These are phyloP conservation scores for Alternaria gansuensis DNA, from an alignment of 2,329 filamentous ascomycete genomes.

Conservation along the genomic window DNA sequence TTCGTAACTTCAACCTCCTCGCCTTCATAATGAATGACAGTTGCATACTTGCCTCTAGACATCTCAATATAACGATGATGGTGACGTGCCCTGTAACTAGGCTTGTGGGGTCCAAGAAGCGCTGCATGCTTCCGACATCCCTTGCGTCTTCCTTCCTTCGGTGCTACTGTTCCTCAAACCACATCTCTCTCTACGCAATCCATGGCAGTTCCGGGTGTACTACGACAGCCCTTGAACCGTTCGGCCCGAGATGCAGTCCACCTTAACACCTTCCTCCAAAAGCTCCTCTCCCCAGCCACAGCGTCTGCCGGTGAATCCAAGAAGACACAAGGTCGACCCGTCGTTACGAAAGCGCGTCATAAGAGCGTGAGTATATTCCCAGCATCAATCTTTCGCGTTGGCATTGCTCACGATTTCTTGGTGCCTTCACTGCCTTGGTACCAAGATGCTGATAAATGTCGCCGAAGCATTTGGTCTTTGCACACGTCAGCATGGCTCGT, in stretches of 20 bases:
- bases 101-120: slow-evolving; percentile 13
- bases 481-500: slow-evolving; percentile 6
- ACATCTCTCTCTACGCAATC: slow-evolving; percentile 13
- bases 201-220: slow-evolving; percentile 14
- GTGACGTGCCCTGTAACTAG: slow-evolving; percentile 9
- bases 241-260: slow-evolving; percentile 26
- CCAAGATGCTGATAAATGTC: not conserved
- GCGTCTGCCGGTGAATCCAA: slow-evolving; percentile 36
- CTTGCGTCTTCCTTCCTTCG: slow-evolving; percentile 14
- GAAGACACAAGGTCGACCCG: slow-evolving; percentile 37
- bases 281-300: slow-evolving; percentile 25
- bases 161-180: slow-evolving; percentile 12
- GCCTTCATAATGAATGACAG: not conserved
- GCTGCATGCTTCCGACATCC: slow-evolving; percentile 11
- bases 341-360: slow-evolving; percentile 36
- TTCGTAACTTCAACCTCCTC: not conserved
- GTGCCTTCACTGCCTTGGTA: not conserved
- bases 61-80: slow-evolving; percentile 1
- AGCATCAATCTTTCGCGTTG: not conserved
- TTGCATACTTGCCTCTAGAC: not conserved
- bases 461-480: not conserved
- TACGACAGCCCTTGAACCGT: slow-evolving; percentile 16
- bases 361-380: slow-evolving; percentile 32
- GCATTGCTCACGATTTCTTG: slow-evolving; percentile 1
- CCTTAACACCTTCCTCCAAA: slow-evolving; percentile 17